Base-by-base conservation (phyloP, 352 stramenopile species). In the Stramenopiles sp. region DNA sequence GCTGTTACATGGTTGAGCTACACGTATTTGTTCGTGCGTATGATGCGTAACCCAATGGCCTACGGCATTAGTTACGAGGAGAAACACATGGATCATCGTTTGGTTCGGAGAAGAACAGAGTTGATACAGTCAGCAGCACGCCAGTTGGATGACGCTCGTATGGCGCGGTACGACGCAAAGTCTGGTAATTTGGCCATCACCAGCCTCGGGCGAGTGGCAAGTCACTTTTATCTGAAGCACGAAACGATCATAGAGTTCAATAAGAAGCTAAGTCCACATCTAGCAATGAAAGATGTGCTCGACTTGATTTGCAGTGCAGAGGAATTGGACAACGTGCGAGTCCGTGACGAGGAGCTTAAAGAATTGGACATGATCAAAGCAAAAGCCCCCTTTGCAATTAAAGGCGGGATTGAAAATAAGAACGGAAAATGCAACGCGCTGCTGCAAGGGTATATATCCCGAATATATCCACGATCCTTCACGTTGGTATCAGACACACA, bases 281-380 rank as follows among this genome's bases (percentile, higher is more conserved):
- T 99, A 94, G 96, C 91, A n/a, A 95, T 99, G 78, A 98, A 99
- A 83, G 96, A 99, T 78, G 88, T 99, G 32, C 86, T 99, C 73
- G 86, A 95, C n/a, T 79, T 99, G 3, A 99, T 99, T 77, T 96
- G 91, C 36, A 87, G 98, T 68, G 98, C 93, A 74, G 92, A 90
- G 63, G 95, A 99, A 81, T 98, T 98, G 76, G 88, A 95, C 74
- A 92, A 97, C 78, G 75, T 98, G 34, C 92, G 96, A 79, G 90
- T 97, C 0, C 88, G 94, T 1, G 91, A 96, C 74, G 94, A 99
- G 75, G 96, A 99, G 84, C 98, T 97, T 76, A 81, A 86, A 1
- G 94, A 98, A 81, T 84, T 99, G 32, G 93, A 97, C 78, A 88
- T 89, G 43, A 80, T 99, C 1, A 86, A 88, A 75, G 85, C 85